These are phyloP conservation scores for Solanum tarijense DNA, from an alignment of 257 asterid species.

Conservation along the genomic window DNA sequence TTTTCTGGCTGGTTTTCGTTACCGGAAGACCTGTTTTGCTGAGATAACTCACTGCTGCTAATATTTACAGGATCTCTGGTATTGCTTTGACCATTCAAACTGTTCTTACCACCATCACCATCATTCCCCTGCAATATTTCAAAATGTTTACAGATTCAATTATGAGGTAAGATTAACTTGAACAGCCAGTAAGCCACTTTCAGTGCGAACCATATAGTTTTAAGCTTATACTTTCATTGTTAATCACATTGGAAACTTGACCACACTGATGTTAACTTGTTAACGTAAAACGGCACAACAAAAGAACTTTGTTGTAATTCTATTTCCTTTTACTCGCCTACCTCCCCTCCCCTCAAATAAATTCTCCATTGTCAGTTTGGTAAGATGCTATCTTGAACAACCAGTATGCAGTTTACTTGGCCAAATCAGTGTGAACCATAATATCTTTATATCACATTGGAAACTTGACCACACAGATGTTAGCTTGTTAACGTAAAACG, in stretches of 20 bases:
- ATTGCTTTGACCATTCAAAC: neutral
- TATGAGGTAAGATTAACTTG: neutral
- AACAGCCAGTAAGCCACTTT: neutral
- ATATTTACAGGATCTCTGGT: neutral
- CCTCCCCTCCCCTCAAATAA: neutral
- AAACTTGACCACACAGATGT: neutral
- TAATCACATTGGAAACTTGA: neutral
- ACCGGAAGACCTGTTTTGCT: neutral
- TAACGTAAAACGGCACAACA: neutral
- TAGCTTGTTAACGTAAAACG: neutral
- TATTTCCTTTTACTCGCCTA: neutral
- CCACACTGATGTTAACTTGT: neutral
- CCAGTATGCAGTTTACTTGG: neutral
- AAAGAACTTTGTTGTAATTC: neutral
- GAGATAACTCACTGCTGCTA: neutral
- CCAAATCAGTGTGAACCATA: neutral
- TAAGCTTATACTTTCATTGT: neutral
- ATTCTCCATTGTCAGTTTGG: neutral
- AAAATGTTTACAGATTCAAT: neutral
- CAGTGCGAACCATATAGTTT: neutral
- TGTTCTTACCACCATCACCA: neutral
- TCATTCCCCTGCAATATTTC: slow-evolving; percentile 1
- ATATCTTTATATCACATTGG: neutral
- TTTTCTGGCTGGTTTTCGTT: neutral
- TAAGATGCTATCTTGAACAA: neutral